Base-by-base conservation (phyloP, 805 yeast genomes). In the Lachancea fermentati region DNA sequence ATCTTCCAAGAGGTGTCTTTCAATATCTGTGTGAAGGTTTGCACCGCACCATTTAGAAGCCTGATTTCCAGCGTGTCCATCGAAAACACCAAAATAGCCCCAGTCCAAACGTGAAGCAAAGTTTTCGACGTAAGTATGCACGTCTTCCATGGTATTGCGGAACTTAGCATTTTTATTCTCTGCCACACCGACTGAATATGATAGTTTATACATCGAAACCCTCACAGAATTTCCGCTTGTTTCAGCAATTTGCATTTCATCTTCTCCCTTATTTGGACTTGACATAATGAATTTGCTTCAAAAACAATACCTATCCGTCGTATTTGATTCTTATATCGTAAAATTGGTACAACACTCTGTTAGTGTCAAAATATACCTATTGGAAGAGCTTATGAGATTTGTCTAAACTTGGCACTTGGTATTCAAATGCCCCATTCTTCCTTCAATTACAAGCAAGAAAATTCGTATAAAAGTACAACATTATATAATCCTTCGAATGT, bases 11-110 rank as follows among this genome's bases (percentile, higher is more conserved):
- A 87, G 71, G 39, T 71, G 73, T 39, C 73, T 73, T 49, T 81
- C 87, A 32, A 85, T 58, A 22, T 83, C 63, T 17, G 78, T 67
- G 58, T 91, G 97, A 42, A 91, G 62, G 52, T 84, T 79, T 47
- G 85, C 79, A 0, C 96, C 95, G 66, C 97, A 88, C 94, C 95
- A 89, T 53, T 91, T 77, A 1, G 98, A 95, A 6, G 95, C 82
- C 50, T 79, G 86, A 41, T 79, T 79, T 16, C 98, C 98, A 2
- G 97, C 97, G 65, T 91, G 98, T 8, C 98, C 98, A 63, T 91
- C 98, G 63, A 88, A 91, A 1, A 91, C 74, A 13, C 94, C 97
- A 72, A 91, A 88, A 58, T 85, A 91, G 2, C 96, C 97, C 83
- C 95, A 84, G 59, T 88, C 96, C 22, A 83, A 67, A 42, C 87